Base-by-base conservation (phyloP, 2,329 filamentous ascomycete genomes). In the Tolypocladium ovalisporum region DNA sequence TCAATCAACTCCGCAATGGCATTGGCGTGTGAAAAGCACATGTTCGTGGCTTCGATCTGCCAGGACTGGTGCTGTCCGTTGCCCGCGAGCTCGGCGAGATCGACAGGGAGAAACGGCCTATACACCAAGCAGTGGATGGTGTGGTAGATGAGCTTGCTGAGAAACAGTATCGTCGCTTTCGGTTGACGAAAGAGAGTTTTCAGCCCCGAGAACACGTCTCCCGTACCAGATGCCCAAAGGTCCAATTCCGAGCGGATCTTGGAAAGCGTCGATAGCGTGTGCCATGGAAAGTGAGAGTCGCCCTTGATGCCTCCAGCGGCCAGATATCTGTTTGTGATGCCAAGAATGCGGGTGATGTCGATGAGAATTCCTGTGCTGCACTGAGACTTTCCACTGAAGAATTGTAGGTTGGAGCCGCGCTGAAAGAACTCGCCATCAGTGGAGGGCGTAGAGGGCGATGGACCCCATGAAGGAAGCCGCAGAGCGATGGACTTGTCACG, bases 221-320 rank as follows among this genome's bases (percentile, higher is more conserved):
- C 86, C 1, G 89, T 91, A 13, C 88, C 89, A 0, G 88, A 85
- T 1, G 89, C 88, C 90, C 90, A 96, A 36, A 89, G 81, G 66
- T 95, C 89, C 29, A 96, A 77, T 65, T 94, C 89, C 62, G 92
- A 88, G 35, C 89, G 82, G 62, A 96, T 94, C 67, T 90, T 91
- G 55, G 90, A 94, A 2, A 95, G 77, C 60, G 88, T 92, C 7
- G 90, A 95, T 24, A 92, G 79, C 1, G 89, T 85, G 68, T 95
- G 90, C 90, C 90, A 96, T 12, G 90, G 90, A 62, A 95, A 95
- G 69, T 95, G 90, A 0, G 89, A 91, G 67, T 95, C 90, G 35
- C 89, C 89, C 71, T 93, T 94, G 57, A 94, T 89, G 37, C 90
- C 90, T 8, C 90, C 90, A 2, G 88, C 87, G 10, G 90, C 89